Percentiles rank a stretch among this genome's conserved stretches.
Conservation (phyloP, 139 green algal species). For the Coelastrella sp. region DNA sequence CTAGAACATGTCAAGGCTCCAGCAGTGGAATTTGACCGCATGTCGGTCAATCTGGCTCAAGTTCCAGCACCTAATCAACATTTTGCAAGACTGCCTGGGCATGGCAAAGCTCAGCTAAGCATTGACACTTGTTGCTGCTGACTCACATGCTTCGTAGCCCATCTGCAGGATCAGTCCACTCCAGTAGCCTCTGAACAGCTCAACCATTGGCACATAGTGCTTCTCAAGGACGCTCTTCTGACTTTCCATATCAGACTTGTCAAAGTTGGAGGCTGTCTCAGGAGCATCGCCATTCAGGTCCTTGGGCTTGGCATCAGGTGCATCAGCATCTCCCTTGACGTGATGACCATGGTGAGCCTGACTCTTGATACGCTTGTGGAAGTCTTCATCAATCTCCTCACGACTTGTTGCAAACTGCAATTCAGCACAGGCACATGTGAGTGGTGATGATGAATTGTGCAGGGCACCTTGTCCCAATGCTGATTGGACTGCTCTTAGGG, state of each 20-base stretch:
- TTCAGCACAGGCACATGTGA: neutral
- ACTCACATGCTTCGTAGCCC: conserved; percentile 46
- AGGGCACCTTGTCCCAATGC: neutral
- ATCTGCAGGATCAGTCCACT: conserved; percentile 35
- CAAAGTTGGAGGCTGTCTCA: neutral
- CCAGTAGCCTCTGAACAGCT: conserved; percentile 49
- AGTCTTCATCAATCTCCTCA: conserved; percentile 46
- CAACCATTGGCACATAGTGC: conserved; percentile 35
- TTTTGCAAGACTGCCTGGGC: too few species aligned
- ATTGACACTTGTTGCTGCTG: too few species aligned
- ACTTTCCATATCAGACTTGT: neutral
- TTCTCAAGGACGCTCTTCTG: neutral
- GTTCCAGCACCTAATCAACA: too few species aligned
- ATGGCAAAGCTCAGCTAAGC: too few species aligned
- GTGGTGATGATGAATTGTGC: neutral
- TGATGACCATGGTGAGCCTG: neutral
- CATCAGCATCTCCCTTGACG: neutral
- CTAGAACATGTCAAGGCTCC: too few species aligned
- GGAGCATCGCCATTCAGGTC: neutral
- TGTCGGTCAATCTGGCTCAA: too few species aligned
- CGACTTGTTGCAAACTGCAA: conserved; percentile 35
- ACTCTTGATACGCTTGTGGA: conserved; percentile 13
- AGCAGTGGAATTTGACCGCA: too few species aligned
- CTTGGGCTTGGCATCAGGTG: neutral
- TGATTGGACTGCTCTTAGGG: neutral